Conservation (phyloP, 2,329 filamentous ascomycete species). For the Byssothecium circinans region DNA sequence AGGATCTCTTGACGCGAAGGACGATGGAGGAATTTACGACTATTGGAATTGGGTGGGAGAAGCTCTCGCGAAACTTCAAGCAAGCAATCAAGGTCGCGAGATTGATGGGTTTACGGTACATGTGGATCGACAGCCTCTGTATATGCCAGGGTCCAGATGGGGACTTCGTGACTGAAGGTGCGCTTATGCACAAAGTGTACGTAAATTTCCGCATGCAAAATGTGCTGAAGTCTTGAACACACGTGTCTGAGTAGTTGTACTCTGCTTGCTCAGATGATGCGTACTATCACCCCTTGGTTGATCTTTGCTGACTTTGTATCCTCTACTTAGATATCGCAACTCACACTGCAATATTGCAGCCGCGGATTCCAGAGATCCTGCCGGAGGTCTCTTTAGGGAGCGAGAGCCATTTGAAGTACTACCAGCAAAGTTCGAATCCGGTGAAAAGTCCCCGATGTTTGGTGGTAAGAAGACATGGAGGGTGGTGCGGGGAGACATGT, state of each 20-base stretch:
- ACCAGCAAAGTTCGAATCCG: background rate
- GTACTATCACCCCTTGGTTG: no score
- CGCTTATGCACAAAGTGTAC: constrained; percentile 30
- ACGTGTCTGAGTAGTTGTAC: no score
- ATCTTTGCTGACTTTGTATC: no score
- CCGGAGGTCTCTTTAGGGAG: constrained; percentile 21
- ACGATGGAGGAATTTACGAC: background rate
- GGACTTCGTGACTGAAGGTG: constrained; percentile 19
- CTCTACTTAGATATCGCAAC: no score
- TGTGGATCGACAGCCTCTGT: constrained; percentile 28
- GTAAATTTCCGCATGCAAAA: no score
- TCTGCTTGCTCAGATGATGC: no score
- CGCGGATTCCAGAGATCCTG: constrained; percentile 19
- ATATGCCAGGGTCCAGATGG: constrained; percentile 15
- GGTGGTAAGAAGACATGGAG: constrained; percentile 12
- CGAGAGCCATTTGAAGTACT: constrained; percentile 9
- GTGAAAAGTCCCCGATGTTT: background rate
- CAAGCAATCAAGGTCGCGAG: constrained; percentile 24
- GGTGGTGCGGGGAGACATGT: constrained; percentile 16
- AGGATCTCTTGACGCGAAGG: background rate
- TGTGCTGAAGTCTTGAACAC: no score
- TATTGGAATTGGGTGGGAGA: constrained; percentile 5
- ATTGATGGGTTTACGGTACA: constrained; percentile 21
- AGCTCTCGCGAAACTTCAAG: constrained; percentile 21
- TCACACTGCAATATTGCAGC: constrained; percentile 31